A percentile compares a stretch with the other conserved stretches of the same genome.
Evolutionary conservation across 2,329 filamentous ascomycete species (phyloP).

Genomic region (Sclerotinia borealis): DNA sequence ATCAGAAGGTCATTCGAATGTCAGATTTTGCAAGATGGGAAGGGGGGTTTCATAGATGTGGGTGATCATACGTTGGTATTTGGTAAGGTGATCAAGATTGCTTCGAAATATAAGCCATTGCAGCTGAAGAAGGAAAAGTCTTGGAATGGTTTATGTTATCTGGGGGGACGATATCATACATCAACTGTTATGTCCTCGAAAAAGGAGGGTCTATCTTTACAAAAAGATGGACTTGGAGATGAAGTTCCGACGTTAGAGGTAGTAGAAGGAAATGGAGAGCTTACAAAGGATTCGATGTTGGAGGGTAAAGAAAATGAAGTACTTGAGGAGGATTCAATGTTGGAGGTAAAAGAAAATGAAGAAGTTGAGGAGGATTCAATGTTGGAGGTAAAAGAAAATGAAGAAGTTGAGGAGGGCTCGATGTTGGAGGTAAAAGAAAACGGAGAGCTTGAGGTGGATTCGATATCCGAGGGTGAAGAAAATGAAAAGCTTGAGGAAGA

Average conservation of each 20-base stretch:
- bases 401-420: not conserved
- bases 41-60: constrained; percentile 18
- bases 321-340: not conserved
- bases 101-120: not conserved
- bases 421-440: not conserved
- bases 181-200: not conserved
- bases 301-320: no score
- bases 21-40: constrained; percentile 13
- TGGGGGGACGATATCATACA: not conserved
- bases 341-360: not conserved
- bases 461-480: not conserved
- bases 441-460: not conserved
- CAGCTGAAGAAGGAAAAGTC: not conserved
- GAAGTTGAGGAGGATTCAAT: not conserved
- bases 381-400: not conserved
- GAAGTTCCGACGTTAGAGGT: not conserved
- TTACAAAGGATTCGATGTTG: not conserved
- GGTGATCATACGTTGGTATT: constrained; percentile 30
- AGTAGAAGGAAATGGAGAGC: not conserved
- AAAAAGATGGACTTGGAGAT: not conserved
- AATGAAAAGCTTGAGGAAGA: not conserved
- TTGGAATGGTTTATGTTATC: not conserved
- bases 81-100: constrained; percentile 22
- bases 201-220: not conserved
- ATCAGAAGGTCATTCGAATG: constrained; percentile 21